Conservation (phyloP, 345 rosid genomes). For the Iberis pinnata region DNA sequence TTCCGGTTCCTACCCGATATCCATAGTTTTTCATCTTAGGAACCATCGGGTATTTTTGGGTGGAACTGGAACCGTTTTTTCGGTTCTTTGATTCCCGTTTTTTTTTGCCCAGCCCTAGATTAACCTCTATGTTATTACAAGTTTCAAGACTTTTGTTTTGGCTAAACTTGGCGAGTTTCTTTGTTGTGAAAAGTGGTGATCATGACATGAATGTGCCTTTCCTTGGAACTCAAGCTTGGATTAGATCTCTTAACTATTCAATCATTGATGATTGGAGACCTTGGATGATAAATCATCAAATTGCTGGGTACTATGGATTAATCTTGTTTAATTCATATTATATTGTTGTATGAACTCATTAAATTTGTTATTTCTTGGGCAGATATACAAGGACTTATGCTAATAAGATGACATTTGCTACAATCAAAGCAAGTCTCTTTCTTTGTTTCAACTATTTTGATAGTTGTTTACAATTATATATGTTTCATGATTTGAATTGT, state of each 20-base stretch:
- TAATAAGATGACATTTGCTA: slow-evolving; percentile 46
- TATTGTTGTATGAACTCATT: no score
- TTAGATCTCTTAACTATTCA: slow-evolving; percentile 39
- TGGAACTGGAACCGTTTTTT: no score
- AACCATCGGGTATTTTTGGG: no score
- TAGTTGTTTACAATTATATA: no score
- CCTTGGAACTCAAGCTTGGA: slow-evolving; percentile 52
- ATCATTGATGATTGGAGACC: slow-evolving; percentile 49
- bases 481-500: no score
- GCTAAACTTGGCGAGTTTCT: no score
- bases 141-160: no score
- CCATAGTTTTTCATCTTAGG: no score
- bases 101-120: no score
- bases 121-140: no score
- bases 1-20: no score
- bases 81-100: no score
- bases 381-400: slow-evolving; percentile 49
- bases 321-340: not conserved
- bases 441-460: not conserved
- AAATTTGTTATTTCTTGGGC: not conserved
- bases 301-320: slow-evolving; percentile 30
- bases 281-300: slow-evolving; percentile 43
- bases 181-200: slow-evolving; percentile 41
- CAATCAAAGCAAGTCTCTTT: slow-evolving; percentile 43
- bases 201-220: slow-evolving; percentile 42